Evolutionary conservation across 202 grass and related monocot genomes (phyloP), one percentile per base, ranked within the genome.

Genomic region (Digitaria exilis): DNA sequence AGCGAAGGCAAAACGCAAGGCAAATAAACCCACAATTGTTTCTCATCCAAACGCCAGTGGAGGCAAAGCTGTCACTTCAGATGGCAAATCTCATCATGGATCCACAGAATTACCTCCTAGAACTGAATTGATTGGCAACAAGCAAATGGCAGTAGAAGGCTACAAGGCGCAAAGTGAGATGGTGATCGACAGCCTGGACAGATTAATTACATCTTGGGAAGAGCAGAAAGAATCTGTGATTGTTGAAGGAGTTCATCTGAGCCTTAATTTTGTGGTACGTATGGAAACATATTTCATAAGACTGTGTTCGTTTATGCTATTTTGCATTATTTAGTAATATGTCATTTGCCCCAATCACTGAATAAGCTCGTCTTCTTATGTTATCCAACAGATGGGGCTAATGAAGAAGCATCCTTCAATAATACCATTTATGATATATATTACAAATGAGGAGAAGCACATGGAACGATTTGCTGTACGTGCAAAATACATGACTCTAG

Each of bases 341-440:
- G 71, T 37, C 48, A 11, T 46, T 41, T 85, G 35, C 62, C 25
- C n/a, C 9, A 14, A 66, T 15, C 42, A 85, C 41, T 83, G 19
- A 85, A 24, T 66, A 50, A 32, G 15, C 42, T 70, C 14, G 52
- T 82, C 57, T 29, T n/a, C 79, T 84, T 45, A 71, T 71, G 44
- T 39, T 86, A 49, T 90, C 66, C 26, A 18, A 72, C 67, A 98
- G 96, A 96, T 98, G 96, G 96, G 96, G 29, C 88, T 98, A 80
- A 98, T 98, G 96, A 98, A 98, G 85, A 98, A 94, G 73, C 96
- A 98, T 75, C 96, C 87, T 62, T 98, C 96, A 43, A 94, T 98
- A 90, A 94, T 98, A 76, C 96, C 96, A 59, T 98, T 96, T 85
- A 98, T 96, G 96, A 77, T 98, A 10, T 98, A 96, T 79, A 98